Evolutionary conservation across 495 filamentous ascomycete species (phyloP), one percentile per base, ranked within the genome.

Genomic region (Acidiella bohemica): DNA sequence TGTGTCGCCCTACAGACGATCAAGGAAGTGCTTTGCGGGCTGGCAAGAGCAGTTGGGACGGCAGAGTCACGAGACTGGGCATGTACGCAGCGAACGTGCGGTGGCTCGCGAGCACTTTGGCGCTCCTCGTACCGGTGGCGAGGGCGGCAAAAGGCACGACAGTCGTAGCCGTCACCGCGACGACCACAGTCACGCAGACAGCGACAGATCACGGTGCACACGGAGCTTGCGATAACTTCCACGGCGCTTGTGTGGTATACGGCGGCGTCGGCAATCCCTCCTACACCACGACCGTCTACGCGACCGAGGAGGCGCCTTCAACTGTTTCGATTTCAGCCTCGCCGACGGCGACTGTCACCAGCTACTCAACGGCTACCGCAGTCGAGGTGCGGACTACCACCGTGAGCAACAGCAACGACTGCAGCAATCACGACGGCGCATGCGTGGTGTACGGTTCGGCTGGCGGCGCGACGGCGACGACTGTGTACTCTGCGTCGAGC

Each of bases 191-290:
- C 6, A 44, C 42, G 2, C 28, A 38, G 18, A 44, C 42, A 6
- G 24, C 23, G 16, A 30, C 42, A 13, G 24, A 32, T n/a, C 25
- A 23, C 14, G 30, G 28, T n/a, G 41, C 13, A 6, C 16, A 27
- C 12, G 42, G 42, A 22, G 42, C 42, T 16, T 44, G 42, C 42
- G 24, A 44, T 20, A 37, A 44, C 42, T 44, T 44, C 42, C 39
- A 44, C 18, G 42, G 42, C 26, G 42, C 42, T 27, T 44, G 42
- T 21, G 42, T 44, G 2, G 42, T 44, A 8, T 44, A 44, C 16
- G 34, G 32, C 23, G 42, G 42, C 6, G 37, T 30, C 20, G 42
- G 42, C 22, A 11, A 21, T 16, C 6, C 42, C 5, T 20, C 23
- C 4, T 44, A 44, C 12, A 44, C 33, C 34, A 44, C 42, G 5